Evolutionary conservation across 352 stramenopile genomes (phyloP), one percentile per base, ranked within the genome.

Genomic region (Phytophthora sojae): DNA sequence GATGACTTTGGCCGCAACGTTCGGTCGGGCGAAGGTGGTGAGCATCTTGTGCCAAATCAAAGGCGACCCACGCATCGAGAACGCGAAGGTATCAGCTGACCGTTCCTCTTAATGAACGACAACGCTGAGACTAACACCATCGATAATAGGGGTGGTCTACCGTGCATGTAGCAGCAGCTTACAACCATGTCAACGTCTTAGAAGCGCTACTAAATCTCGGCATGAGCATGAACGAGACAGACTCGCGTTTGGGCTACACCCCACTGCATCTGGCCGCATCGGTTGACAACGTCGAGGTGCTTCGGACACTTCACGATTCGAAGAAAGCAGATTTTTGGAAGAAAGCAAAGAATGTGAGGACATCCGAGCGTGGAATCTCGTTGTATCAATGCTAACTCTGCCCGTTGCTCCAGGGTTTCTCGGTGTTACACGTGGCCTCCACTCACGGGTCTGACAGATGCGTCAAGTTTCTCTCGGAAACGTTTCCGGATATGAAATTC

Each of bases 21-120:
- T 84, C 29, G 80, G 74, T 5, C 77, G 86, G 14, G 67, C 75
- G 0, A 77, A 79, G 21, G 83, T 90, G 14, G 79, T 87, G 44
- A 89, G 75, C 19, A 83, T 92, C 14, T 74, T 93, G 0, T 89
- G 82, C 44, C 83, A 91, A 50, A 80, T 91, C 61, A 92, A 93
- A 69, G 86, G 67, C 2, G 72, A 91, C 17, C 73, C 86, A 6
- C 66, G 70, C 1, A 71, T 88, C 11, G 83, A 89, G 56, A 93
- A 93, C 50, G 69, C 82, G 8, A 93, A 93, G 73, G 80, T 86
- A 71, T 23, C 7, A 37, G 1, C 32, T 15, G 17, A n/a, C 15
- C 15, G 35, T 44, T 49, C 11, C 25, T 29, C 8, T 19, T 17
- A 12, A 52, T n/a, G n/a, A 32, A n/a, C 14, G 19, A 7, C 45